phyloP scores from a whole-genome alignment of 2,329 filamentous ascomycete species.

The Coccinonectria pachysandricola region DNA sequence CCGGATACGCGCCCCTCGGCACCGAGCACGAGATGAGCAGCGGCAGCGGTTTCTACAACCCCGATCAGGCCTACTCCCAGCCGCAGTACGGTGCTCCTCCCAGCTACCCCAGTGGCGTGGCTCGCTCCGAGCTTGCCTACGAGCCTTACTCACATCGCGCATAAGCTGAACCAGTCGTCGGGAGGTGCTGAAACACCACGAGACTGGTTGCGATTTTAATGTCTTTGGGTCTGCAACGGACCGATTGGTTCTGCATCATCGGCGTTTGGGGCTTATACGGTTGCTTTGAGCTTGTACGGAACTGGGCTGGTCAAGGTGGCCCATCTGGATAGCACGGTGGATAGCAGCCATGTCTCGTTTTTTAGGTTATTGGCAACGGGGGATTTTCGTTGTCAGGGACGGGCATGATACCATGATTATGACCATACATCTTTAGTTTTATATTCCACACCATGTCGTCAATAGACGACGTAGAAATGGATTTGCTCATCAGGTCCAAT shows the following conservation, averaged over 20 bases:
- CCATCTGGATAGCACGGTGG: constrained; percentile 5
- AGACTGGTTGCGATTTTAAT: too few relatives aligned
- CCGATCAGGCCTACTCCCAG: constrained; percentile 18
- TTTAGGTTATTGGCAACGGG: too few relatives aligned
- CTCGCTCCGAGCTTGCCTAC: constrained; percentile 45
- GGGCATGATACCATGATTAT: too few relatives aligned
- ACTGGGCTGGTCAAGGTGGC: constrained; percentile 2
- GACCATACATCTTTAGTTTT: too few relatives aligned
- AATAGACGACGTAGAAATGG: too few relatives aligned
- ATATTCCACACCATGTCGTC: too few relatives aligned
- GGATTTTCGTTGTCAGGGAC: too few relatives aligned
- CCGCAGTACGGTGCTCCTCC: constrained; percentile 26
- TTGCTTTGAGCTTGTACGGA: constrained; percentile 3
- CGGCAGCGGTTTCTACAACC: constrained; percentile 29
- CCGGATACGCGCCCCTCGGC: constrained; percentile 28
- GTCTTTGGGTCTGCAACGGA: too few relatives aligned
- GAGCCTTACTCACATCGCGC: constrained; percentile 53
- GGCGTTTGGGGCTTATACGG: constrained; percentile 14
- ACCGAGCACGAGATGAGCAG: constrained; percentile 26
- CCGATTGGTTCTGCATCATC: constrained; percentile 19
- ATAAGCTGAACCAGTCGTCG: too few relatives aligned
- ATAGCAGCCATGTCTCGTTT: too few relatives aligned
- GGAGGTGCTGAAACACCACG: too few relatives aligned
- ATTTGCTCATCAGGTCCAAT: too few relatives aligned
- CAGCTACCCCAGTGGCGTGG: constrained; percentile 30